phyloP scores from a whole-genome alignment of 116 monocot species.

The Trichopus zeylanicus region DNA sequence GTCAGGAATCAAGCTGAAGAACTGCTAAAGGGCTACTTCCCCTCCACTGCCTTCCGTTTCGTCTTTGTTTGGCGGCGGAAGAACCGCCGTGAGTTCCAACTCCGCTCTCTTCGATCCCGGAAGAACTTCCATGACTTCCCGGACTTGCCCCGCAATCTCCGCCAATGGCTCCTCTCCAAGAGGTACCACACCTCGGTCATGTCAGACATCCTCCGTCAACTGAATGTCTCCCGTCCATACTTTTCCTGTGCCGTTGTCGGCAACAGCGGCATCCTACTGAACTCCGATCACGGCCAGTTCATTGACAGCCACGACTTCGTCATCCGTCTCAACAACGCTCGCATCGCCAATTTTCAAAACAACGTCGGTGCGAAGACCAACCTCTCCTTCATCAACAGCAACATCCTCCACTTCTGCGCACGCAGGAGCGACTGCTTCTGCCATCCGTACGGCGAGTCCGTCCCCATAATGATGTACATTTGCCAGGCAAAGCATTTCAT shows the following conservation, averaged over 20 bases:
- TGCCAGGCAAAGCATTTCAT: conserved; percentile 79
- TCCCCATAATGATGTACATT: conserved; percentile 77
- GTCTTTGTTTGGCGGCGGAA: conserved; percentile 1
- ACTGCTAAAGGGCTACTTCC: conserved; percentile 17
- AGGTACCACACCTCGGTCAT: conserved; percentile 36
- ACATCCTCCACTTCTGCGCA: conserved; percentile 74
- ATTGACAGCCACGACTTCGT: conserved; percentile 82
- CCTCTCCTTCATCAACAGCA: conserved; percentile 83
- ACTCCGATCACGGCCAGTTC: conserved; percentile 31
- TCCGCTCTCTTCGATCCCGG: conserved; percentile 16
- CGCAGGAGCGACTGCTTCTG: conserved; percentile 54
- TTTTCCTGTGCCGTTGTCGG: conserved; percentile 82
- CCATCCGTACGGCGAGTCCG: conserved; percentile 68
- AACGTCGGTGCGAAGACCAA: conserved; percentile 67
- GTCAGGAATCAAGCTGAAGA: conserved; percentile 17
- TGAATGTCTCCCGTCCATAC: conserved; percentile 19
- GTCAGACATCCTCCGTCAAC: conserved; percentile 32
- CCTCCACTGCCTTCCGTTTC: background rate
- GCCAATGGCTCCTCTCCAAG: conserved; percentile 38
- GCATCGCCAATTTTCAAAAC: conserved; percentile 28
- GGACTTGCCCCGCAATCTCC: conserved; percentile 53
- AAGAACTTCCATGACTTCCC: conserved; percentile 25
- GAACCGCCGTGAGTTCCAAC: conserved; percentile 4
- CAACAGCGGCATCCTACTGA: conserved; percentile 87
- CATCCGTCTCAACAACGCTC: conserved; percentile 83